phyloP scores from a whole-genome alignment of 108 stramenopile species.

The Cyclotella kingstonii region DNA sequence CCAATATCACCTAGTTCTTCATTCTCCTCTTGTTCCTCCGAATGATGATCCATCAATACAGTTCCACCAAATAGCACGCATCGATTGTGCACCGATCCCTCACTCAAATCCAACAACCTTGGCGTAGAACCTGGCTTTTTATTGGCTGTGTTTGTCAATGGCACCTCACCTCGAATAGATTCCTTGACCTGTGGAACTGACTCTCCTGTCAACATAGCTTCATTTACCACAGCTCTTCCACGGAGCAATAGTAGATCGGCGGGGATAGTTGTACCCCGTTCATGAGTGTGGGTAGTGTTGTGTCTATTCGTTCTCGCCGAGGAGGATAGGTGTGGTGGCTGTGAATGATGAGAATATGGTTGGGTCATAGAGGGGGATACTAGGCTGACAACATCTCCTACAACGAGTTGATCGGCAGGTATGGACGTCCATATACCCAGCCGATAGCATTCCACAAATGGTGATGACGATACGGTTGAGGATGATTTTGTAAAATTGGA shows the following conservation, averaged over 20 bases:
- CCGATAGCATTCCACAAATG: conserved; percentile 56
- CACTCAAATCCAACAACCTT: conserved; percentile 20
- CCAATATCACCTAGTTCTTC: neutral
- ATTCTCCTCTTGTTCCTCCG: conserved; percentile 33
- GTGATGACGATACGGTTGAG: conserved; percentile 4
- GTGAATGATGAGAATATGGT: conserved; percentile 1
- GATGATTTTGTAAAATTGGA: neutral
- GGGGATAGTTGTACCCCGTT: conserved; percentile 62
- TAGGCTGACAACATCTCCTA: conserved; percentile 90
- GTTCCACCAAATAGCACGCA: conserved; percentile 88
- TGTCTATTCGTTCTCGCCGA: too few species aligned
- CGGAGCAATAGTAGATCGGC: conserved; percentile 87
- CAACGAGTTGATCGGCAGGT: conserved; percentile 68
- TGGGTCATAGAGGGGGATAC: conserved; percentile 21
- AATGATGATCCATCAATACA: conserved; percentile 57
- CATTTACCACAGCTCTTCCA: conserved; percentile 92
- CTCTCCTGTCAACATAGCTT: conserved; percentile 98
- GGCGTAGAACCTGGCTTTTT: too few species aligned
- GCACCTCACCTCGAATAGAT: conserved; percentile 31
- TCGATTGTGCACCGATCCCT: conserved; percentile 53
- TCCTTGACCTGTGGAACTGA: conserved; percentile 92
- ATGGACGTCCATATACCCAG: conserved; percentile 62
- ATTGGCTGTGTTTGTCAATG: conserved; percentile 20
- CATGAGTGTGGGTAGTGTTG: conserved; percentile 27
- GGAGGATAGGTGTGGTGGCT: too few species aligned